Conservation (phyloP, 2,329 filamentous ascomycete genomes). For the Fusarium continuum region DNA sequence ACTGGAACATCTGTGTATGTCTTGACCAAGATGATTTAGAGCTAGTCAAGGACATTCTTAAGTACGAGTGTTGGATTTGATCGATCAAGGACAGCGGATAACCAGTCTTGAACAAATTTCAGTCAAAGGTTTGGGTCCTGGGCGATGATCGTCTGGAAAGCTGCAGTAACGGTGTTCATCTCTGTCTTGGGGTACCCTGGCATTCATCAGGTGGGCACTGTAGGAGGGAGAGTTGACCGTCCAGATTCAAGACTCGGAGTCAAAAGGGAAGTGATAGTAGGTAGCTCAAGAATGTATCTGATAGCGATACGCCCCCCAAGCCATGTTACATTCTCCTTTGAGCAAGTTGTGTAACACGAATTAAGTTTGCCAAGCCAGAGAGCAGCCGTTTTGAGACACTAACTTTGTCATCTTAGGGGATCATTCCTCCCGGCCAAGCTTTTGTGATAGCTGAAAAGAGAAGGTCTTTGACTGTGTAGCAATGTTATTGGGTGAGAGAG, state of each 20-base stretch:
- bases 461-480: not conserved
- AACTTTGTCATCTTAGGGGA: slow-evolving; percentile 3
- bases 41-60: not conserved
- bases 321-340: not conserved
- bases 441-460: not conserved
- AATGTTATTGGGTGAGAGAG: not conserved
- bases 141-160: not conserved
- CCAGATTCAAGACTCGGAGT: not conserved
- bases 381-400: slow-evolving; percentile 22
- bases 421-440: slow-evolving; percentile 1
- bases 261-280: not conserved
- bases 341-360: not conserved
- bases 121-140: not conserved
- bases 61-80: not conserved
- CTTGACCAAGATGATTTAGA: slow-evolving; percentile 12
- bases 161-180: too few relatives aligned
- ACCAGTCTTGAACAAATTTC: not conserved
- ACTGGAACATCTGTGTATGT: slow-evolving; percentile 32
- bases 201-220: not conserved
- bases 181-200: too few relatives aligned
- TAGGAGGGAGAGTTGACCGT: not conserved
- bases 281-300: not conserved
- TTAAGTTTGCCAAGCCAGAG: not conserved
- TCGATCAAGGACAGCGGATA: not conserved
- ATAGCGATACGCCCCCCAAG: not conserved